Evolutionary conservation across 257 asterid genomes (phyloP), one percentile per base, ranked within the genome.

Genomic region (Misopates orontium): DNA sequence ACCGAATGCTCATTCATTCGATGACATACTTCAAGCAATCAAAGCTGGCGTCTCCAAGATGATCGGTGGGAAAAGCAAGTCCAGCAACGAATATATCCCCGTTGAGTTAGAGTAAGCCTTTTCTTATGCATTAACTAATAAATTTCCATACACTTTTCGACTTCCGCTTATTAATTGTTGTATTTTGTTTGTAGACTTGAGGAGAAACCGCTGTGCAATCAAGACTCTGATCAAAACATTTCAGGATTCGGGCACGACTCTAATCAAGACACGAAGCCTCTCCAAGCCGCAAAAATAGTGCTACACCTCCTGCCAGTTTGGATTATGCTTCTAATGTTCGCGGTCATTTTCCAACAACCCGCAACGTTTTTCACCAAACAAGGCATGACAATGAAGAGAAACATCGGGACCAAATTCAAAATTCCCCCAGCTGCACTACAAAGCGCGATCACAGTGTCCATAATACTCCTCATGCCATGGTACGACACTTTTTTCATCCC

Each of bases 391-490:
- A 86, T 88, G 97, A 69, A 57, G 72, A 67, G 99, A 50, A 85
- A 79, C 85, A 74, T 85, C 0, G 91, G 96, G 12, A 62, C 59
- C 60, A 61, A 66, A 4, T 86, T 94, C 86, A 83, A 79, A 70
- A 86, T 94, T 72, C 99, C 99, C 3, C 98, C 99, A 10, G 98
- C 99, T 18, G 96, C 99, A 0, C 83, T 94, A 0, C 99, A 94
- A 52, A 86, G 96, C n/a, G 90, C 99, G 16, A 94, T 94, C 22
- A 86, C 96, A 0, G 62, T 90, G 53, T 87, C 98, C 1, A 85
- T 94, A 48, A 76, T 94, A 62, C 67, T 83, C 24, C 71, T 90
- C 13, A 90, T 90, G 99, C 99, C 99, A 0, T 68, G 85, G 41
- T 94, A 94, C 69, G 91, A 90, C 75, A 48, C 70, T 0, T 44